Evolutionary conservation across 495 filamentous ascomycete genomes (phyloP), one percentile per base, ranked within the genome.

Genomic region (Penicillium samsonianum): DNA sequence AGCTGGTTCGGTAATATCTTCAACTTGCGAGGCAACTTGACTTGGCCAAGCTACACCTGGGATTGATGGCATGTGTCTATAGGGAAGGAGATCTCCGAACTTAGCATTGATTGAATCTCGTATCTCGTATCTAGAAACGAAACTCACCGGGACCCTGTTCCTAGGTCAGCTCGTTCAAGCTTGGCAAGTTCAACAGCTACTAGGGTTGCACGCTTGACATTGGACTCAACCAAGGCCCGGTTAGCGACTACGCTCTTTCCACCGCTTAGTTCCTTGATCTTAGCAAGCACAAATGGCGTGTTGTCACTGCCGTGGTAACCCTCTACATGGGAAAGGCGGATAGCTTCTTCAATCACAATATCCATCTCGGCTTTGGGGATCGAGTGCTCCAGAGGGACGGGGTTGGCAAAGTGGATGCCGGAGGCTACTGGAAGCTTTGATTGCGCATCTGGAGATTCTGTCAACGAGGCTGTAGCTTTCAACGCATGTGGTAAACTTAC

Each of bases 341-440:
- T 76, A 1, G 94, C 93, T 57, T 85, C 80, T 43, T 81, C 76
- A 60, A 98, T 94, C 47, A 86, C 76, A 8, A 61, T 67, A 66
- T 92, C 82, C 77, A 98, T 96, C 53, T 91, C 82, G 22, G 67
- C 61, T 58, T 86, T 82, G 5, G 90, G 78, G 26, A 98, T 86
- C 4, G 85, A 87, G 61, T 80, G 72, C 58, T 88, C 77, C 51
- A 81, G 68, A 0, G 93, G 89, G 54, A 96, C 87, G 0, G 94
- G 94, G 67, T 95, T 98, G 41, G 91, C 91, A 65, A 98, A 90
- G 31, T 90, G 75, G 20, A 97, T 73, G 6, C 94, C 93, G 10
- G 84, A 88, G 37, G 82, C 78, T 11, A 96, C 73, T 2, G 80
- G 82, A 23, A 96, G 74, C 35, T 76, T 78, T n/a, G 67, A 65